A percentile compares a stretch with the other conserved stretches of the same genome.
Conservation (phyloP, 2,329 filamentous ascomycete species). For the Cladobotryum mycophilum region DNA sequence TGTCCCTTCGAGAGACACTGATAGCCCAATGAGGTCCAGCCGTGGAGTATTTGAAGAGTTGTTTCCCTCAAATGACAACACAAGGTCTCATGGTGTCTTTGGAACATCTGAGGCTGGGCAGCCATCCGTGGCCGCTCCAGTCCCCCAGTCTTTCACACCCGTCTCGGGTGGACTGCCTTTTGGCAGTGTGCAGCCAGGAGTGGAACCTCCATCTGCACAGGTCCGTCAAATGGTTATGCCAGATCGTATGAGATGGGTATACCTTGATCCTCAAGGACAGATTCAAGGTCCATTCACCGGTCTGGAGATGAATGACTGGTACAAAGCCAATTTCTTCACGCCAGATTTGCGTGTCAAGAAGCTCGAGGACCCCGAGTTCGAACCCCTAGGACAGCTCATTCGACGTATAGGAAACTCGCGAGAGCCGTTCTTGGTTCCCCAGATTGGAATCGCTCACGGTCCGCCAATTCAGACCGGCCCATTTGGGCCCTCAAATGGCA, state of each 20-base stretch:
- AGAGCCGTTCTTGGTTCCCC: slow-evolving; percentile 93
- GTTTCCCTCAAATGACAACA: slow-evolving; percentile 35
- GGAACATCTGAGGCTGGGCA: slow-evolving; percentile 33
- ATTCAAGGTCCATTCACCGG: slow-evolving; percentile 94
- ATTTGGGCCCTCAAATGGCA: slow-evolving; percentile 44
- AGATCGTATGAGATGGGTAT: slow-evolving; percentile 97
- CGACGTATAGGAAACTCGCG: slow-evolving; percentile 93
- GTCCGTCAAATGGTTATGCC: slow-evolving; percentile 97
- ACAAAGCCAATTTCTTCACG: slow-evolving; percentile 96
- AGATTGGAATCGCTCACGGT: slow-evolving; percentile 91
- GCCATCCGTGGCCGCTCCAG: slow-evolving; percentile 25
- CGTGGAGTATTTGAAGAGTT: slow-evolving; percentile 52
- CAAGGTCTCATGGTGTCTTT: slow-evolving; percentile 30
- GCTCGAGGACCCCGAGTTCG: slow-evolving; percentile 86
- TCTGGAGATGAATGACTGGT: slow-evolving; percentile 99
- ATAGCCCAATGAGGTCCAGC: slow-evolving; percentile 52
- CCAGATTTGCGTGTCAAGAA: slow-evolving; percentile 93
- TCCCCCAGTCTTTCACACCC: slow-evolving; percentile 30
- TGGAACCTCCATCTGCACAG: slow-evolving; percentile 56
- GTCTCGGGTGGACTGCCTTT: slow-evolving; percentile 30
- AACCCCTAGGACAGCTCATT: slow-evolving; percentile 90
- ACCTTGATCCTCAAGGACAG: slow-evolving; percentile 87
- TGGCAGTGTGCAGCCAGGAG: slow-evolving; percentile 28
- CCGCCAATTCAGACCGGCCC: slow-evolving; percentile 51
- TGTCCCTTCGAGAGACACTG: slow-evolving; percentile 48